phyloP scores from a whole-genome alignment of 108 stramenopile species.

The Aurantiochytrium sp. region DNA sequence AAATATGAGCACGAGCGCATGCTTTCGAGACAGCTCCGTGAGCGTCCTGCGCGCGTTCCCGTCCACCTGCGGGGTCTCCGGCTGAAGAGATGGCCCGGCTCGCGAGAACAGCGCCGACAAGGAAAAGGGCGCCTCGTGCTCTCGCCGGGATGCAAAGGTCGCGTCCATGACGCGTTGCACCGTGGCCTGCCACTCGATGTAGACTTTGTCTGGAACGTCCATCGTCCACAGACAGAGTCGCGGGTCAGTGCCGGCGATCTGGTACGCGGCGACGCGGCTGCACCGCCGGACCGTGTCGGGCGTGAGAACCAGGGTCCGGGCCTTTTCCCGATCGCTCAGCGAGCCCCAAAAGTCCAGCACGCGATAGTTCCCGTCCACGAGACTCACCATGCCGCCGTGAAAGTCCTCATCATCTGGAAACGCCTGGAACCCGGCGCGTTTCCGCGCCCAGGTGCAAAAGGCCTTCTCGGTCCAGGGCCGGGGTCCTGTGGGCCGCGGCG shows the following conservation, averaged over 20 bases:
- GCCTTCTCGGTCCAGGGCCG: neutral
- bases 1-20: neutral
- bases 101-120: too few species aligned
- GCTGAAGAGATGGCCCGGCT: too few species aligned
- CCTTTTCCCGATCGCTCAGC: neutral
- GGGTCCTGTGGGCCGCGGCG: too few species aligned
- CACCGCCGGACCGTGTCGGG: neutral
- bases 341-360: neutral
- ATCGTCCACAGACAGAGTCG: neutral
- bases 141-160: neutral
- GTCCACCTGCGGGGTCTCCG: too few species aligned
- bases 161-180: neutral
- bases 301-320: neutral
- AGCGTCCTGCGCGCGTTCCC: neutral
- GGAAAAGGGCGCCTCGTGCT: neutral
- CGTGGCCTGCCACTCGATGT: neutral
- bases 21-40: neutral
- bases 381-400: neutral
- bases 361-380: neutral
- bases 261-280: neutral
- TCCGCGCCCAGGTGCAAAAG: neutral
- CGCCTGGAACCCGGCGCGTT: neutral
- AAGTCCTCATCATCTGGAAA: neutral
- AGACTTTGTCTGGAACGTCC: neutral
- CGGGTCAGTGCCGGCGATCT: neutral